Conservation (phyloP, 2,329 filamentous ascomycete genomes). For the Venturia asperata region DNA sequence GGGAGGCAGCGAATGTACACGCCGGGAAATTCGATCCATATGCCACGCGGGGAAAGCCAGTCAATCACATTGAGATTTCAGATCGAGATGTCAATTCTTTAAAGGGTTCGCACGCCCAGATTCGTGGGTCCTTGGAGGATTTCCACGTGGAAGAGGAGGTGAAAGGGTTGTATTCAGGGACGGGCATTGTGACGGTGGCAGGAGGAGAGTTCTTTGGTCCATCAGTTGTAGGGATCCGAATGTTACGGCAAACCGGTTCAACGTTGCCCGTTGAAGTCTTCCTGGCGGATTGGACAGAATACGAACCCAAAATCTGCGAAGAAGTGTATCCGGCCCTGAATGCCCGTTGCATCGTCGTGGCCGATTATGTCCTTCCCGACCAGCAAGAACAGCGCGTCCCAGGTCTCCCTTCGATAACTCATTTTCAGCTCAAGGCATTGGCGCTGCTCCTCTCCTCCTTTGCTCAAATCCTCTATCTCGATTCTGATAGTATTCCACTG, state of each 20-base stretch:
- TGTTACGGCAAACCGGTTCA: slow-evolving; percentile 40
- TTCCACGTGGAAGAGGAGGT: slow-evolving; percentile 13
- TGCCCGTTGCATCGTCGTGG: slow-evolving; percentile 39
- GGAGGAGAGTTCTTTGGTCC: slow-evolving; percentile 39
- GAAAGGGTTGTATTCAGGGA: slow-evolving; percentile 21
- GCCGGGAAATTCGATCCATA: neutral
- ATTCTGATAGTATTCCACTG: slow-evolving; percentile 42
- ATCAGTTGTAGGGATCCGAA: slow-evolving; percentile 39
- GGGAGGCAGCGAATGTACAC: neutral
- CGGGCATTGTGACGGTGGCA: slow-evolving; percentile 35
- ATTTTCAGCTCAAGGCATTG: slow-evolving; percentile 44
- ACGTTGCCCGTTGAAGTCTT: slow-evolving; percentile 42
- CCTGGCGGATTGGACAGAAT: slow-evolving; percentile 35
- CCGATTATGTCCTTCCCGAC: slow-evolving; percentile 32
- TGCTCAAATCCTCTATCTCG: slow-evolving; percentile 43
- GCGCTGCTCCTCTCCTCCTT: slow-evolving; percentile 46
- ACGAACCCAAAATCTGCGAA: slow-evolving; percentile 38
- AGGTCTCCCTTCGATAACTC: slow-evolving; percentile 30
- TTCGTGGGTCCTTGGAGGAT: slow-evolving; percentile 10
- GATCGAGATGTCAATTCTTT: slow-evolving; percentile 13
- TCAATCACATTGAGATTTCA: slow-evolving; percentile 9
- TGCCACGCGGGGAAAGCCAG: slow-evolving; percentile 5
- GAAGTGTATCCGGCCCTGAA: slow-evolving; percentile 38
- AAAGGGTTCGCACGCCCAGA: slow-evolving; percentile 1
- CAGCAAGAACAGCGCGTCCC: neutral